Conservation (phyloP, 257 asterid species). For the Verbena officinalis region DNA sequence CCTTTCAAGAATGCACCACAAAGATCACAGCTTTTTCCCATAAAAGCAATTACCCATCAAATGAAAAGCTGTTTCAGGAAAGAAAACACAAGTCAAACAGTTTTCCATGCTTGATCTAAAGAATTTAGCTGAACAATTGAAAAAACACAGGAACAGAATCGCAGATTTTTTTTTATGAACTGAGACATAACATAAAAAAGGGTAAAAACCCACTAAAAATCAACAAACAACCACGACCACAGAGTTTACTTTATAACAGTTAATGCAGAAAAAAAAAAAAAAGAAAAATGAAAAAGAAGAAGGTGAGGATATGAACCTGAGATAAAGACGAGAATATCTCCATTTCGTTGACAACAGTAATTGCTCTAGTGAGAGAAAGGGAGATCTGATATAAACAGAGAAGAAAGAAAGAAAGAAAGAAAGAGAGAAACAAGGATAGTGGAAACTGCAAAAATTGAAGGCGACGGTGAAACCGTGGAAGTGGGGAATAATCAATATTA, state of each 20-base stretch:
- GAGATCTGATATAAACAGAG: conserved; percentile 21
- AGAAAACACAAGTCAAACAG: conserved; percentile 32
- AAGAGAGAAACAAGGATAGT: neutral
- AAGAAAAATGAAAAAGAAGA: neutral
- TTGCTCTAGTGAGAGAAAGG: conserved; percentile 16
- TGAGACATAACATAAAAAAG: neutral
- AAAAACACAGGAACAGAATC: neutral
- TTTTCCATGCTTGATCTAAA: conserved; percentile 11
- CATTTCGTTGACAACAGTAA: conserved; percentile 10
- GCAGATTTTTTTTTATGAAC: neutral
- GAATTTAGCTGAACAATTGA: neutral
- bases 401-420: neutral
- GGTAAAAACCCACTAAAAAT: conserved; percentile 11
- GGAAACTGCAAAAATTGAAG: conserved; percentile 30
- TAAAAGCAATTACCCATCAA: conserved; percentile 35
- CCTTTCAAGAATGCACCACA: conserved; percentile 44
- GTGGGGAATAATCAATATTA: conserved; percentile 15
- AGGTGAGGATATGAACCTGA: conserved; percentile 34
- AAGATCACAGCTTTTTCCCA: conserved; percentile 48
- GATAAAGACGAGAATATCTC: conserved; percentile 4
- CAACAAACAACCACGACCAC: neutral
- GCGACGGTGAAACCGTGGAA: conserved; percentile 32
- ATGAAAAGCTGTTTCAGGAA: conserved; percentile 38
- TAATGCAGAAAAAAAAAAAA: neutral
- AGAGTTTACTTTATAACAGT: neutral